phyloP scores from a whole-genome alignment of 2,329 filamentous ascomycete species.

The Beauveria pseudobassiana region DNA sequence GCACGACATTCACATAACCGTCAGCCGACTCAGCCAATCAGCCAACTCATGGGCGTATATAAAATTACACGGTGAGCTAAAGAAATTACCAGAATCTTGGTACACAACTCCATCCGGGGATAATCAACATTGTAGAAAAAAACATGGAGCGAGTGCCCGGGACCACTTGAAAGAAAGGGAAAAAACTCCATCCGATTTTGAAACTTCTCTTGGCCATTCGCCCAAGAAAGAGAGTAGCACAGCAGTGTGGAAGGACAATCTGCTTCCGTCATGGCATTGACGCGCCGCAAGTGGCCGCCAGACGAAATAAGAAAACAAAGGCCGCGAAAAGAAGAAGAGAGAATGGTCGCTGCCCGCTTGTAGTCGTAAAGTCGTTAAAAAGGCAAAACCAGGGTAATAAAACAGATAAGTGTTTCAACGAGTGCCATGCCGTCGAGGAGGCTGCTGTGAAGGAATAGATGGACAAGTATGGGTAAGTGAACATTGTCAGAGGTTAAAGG shows the following conservation, averaged over 20 bases:
- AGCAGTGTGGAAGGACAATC: background rate
- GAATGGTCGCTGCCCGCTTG: conserved; percentile 1
- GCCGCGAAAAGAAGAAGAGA: conserved; percentile 5
- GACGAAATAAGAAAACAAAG: background rate
- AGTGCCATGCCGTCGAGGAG: conserved; percentile 1
- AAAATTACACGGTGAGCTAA: background rate
- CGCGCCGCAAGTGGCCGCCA: background rate
- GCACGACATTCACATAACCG: background rate
- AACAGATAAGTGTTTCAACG: background rate
- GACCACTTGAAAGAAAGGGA: background rate
- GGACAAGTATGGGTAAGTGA: background rate
- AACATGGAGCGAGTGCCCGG: background rate
- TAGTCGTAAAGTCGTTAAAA: conserved; percentile 7
- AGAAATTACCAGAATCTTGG: background rate
- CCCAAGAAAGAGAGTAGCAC: background rate
- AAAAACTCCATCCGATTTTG: background rate
- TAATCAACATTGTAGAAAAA: background rate
- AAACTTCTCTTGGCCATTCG: background rate
- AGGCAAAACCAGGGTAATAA: conserved; percentile 10
- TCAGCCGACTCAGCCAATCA: background rate
- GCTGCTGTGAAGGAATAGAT: background rate
- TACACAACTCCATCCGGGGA: background rate
- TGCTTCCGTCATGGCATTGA: background rate
- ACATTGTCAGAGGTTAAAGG: background rate
- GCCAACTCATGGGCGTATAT: background rate